These are phyloP conservation scores for Yamadazyma scolyti DNA, from an alignment of 805 yeast species.

Conservation along the genomic window DNA sequence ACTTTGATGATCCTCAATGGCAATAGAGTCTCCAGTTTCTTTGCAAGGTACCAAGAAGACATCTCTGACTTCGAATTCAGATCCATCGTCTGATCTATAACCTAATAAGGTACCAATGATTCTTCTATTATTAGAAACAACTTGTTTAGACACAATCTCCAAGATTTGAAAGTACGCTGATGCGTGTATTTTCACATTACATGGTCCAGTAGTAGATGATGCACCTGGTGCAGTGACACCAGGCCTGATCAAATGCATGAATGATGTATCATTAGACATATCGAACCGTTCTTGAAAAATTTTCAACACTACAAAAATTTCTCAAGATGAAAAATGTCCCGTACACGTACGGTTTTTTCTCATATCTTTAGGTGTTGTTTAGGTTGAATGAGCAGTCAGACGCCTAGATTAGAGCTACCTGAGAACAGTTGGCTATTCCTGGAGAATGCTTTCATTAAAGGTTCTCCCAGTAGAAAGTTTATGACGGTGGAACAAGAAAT, in stretches of 20 bases:
- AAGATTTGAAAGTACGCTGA: conserved; percentile 73
- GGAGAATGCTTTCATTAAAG: conserved; percentile 28
- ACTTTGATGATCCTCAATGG: conserved; percentile 75
- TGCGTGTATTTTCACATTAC: conserved; percentile 56
- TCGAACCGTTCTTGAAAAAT: conserved; percentile 1
- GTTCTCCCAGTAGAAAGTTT: conserved; percentile 29
- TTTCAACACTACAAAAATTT: conserved; percentile 2
- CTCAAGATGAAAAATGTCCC: background rate
- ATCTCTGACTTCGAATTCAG: conserved; percentile 65
- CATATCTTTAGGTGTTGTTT: too few relatives aligned
- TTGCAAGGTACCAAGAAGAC: conserved; percentile 78
- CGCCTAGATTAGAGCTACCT: too few relatives aligned
- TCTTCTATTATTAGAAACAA: conserved; percentile 42
- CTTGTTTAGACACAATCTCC: conserved; percentile 61
- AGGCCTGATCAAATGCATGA: conserved; percentile 49
- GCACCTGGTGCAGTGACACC: conserved; percentile 45
- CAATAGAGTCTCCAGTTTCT: conserved; percentile 71
- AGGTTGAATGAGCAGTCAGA: too few relatives aligned
- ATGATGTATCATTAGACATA: conserved; percentile 19
- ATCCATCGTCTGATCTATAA: conserved; percentile 77
- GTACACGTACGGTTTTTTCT: too few relatives aligned
- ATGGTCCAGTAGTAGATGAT: conserved; percentile 43
- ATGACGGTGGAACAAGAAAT: conserved; percentile 34
- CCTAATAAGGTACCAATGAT: conserved; percentile 84
- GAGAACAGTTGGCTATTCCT: conserved; percentile 37